Percentiles rank a stretch among this genome's conserved stretches.
phyloP scores from a whole-genome alignment of 768 basidiomycete species.

The Boletellus emodensis region DNA sequence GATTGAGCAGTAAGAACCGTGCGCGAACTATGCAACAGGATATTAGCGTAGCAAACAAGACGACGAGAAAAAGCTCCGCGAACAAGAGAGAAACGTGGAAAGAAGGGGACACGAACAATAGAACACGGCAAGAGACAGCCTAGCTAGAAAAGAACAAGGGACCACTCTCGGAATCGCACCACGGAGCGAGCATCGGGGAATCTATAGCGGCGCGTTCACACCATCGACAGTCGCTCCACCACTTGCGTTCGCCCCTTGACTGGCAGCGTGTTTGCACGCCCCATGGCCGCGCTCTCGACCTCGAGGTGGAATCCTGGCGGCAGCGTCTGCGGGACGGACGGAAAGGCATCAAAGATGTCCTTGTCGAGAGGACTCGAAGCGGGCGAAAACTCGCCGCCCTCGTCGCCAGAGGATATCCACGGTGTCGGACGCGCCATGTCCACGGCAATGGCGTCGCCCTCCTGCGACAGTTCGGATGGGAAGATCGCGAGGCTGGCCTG shows the following conservation, averaged over 20 bases:
- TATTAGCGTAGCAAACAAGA: conserved; percentile 13
- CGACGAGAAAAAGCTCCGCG: neutral
- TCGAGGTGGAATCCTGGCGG: conserved; percentile 31
- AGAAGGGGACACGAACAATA: too few relatives aligned
- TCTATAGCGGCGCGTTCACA: conserved; percentile 14
- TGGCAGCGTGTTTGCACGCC: conserved; percentile 24
- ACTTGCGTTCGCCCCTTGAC: conserved; percentile 26
- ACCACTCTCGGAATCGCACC: neutral
- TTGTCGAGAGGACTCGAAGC: conserved; percentile 43
- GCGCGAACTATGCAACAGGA: conserved; percentile 21
- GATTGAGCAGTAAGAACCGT: conserved; percentile 24
- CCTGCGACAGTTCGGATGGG: conserved; percentile 17
- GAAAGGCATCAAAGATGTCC: conserved; percentile 68
- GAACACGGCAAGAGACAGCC: conserved; percentile 5
- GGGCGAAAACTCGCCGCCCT: conserved; percentile 40
- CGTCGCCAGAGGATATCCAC: conserved; percentile 45
- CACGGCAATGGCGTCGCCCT: conserved; percentile 10
- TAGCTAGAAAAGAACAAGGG: conserved; percentile 6
- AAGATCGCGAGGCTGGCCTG: conserved; percentile 23
- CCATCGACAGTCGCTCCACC: conserved; percentile 22
- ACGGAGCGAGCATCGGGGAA: neutral
- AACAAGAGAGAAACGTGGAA: neutral
- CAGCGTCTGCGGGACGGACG: conserved; percentile 56
- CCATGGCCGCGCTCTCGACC: conserved; percentile 7
- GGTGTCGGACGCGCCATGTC: conserved; percentile 37